Percentiles rank a stretch among this genome's conserved stretches.
Conservation (phyloP, 163 green algal genomes). For the Prototheca cutis region DNA sequence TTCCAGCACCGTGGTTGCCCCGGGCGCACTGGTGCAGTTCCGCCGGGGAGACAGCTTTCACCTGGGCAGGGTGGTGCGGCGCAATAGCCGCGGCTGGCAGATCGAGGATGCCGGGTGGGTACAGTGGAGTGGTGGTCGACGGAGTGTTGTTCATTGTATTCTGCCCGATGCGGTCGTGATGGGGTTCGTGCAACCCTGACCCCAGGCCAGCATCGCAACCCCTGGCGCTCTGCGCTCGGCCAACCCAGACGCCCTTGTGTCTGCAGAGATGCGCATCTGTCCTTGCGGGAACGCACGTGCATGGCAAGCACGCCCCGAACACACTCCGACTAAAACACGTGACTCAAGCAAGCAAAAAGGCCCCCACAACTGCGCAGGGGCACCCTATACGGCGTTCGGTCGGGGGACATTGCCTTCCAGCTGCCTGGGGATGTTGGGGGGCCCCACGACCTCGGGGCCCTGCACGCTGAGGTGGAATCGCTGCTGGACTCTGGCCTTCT, state of each 20-base stretch:
- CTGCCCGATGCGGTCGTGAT: no score
- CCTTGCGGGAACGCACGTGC: no score
- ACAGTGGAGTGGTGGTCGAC: background rate
- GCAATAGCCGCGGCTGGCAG: slow-evolving; percentile 7
- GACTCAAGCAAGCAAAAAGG: background rate
- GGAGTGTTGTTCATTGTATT: no score
- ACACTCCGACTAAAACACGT: no score
- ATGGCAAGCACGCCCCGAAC: no score
- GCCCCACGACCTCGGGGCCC: background rate
- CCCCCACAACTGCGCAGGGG: slow-evolving; percentile 6
- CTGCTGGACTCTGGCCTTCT: slow-evolving; percentile 6
- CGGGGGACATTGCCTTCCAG: slow-evolving; percentile 11
- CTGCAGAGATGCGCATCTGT: no score
- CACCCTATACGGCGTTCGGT: slow-evolving; percentile 5
- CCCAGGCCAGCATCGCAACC: no score
- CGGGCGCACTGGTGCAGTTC: slow-evolving; percentile 19
- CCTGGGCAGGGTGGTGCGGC: slow-evolving; percentile 8
- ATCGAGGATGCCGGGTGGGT: slow-evolving; percentile 9
- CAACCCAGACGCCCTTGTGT: no score
- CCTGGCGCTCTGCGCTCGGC: no score
- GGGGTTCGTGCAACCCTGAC: no score
- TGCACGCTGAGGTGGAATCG: slow-evolving; percentile 3
- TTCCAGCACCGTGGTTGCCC: background rate
- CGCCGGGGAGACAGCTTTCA: slow-evolving; percentile 1
- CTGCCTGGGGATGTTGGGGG: slow-evolving; percentile 6